These are phyloP conservation scores for Colletotrichum plurivorum DNA, from an alignment of 2,329 filamentous ascomycete species.

Conservation along the genomic window DNA sequence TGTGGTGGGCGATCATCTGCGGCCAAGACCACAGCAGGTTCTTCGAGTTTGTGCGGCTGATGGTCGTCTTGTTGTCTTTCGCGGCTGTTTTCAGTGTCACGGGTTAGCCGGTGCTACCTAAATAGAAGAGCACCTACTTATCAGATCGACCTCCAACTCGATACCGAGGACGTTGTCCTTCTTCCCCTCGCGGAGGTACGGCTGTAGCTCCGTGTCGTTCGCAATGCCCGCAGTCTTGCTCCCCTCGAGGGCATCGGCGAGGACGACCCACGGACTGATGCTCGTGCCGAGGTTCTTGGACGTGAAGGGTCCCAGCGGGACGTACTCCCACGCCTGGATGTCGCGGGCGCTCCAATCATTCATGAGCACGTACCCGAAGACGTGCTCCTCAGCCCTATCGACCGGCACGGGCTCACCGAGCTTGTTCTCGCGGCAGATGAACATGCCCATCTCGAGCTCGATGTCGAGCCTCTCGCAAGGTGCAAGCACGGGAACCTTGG, in stretches of 20 bases:
- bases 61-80: conserved; percentile 47
- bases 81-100: conserved; percentile 43
- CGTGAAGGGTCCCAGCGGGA: conserved; percentile 73
- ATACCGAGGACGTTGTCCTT: conserved; percentile 53
- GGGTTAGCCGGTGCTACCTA: conserved; percentile 20
- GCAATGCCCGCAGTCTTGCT: conserved; percentile 43
- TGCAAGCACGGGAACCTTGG: conserved; percentile 69
- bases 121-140: conserved; percentile 48
- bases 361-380: conserved; percentile 79
- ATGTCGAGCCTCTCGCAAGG: conserved; percentile 78
- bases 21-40: conserved; percentile 83
- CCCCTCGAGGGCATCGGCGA: conserved; percentile 68
- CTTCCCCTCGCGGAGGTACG: conserved; percentile 71
- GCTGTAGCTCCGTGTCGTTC: conserved; percentile 53
- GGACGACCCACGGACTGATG: conserved; percentile 74
- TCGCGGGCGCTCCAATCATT: conserved; percentile 77
- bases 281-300: conserved; percentile 73
- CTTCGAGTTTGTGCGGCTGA: conserved; percentile 48
- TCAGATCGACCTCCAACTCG: conserved; percentile 55
- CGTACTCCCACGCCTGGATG: conserved; percentile 74
- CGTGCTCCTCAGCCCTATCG: conserved; percentile 75
- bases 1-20: conserved; percentile 88
- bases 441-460: conserved; percentile 84
- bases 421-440: conserved; percentile 76
- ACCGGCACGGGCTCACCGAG: conserved; percentile 78